Conservation (phyloP, 805 yeast genomes). For the Candida methanosorbosa region DNA sequence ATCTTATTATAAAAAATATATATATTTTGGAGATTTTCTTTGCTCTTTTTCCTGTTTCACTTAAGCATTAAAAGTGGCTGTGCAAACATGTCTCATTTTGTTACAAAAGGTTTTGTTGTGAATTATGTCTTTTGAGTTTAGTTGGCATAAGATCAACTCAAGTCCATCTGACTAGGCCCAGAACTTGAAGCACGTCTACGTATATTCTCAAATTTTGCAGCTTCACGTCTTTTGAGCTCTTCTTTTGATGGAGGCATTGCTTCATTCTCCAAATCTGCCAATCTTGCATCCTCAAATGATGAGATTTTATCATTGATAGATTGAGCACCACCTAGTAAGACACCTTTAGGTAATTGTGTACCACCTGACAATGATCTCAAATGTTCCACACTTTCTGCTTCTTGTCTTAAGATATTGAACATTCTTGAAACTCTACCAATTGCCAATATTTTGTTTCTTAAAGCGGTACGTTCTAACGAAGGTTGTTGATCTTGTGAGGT, state of each 20-base stretch:
- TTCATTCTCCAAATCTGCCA: constrained; percentile 77
- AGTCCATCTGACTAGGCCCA: too few relatives aligned
- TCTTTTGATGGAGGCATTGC: constrained; percentile 65
- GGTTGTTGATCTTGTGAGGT: constrained; percentile 5
- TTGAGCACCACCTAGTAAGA: constrained; percentile 72
- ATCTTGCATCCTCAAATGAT: constrained; percentile 76
- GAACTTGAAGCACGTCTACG: too few relatives aligned
- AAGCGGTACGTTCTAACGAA: constrained; percentile 29
- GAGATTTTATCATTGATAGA: constrained; percentile 64
- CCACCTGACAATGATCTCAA: constrained; percentile 70
- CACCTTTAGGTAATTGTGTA: constrained; percentile 69
- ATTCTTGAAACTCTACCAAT: constrained; percentile 94
- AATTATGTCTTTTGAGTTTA: too few relatives aligned
- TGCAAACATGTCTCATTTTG: too few relatives aligned
- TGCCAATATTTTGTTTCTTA: constrained; percentile 84
- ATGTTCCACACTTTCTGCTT: constrained; percentile 79
- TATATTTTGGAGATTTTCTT: too few relatives aligned
- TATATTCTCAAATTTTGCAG: constrained; percentile 4
- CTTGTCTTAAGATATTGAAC: constrained; percentile 85
- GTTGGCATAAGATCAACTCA: too few relatives aligned
- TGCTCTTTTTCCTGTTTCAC: too few relatives aligned
- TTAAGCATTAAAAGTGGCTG: too few relatives aligned
- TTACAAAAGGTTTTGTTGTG: too few relatives aligned
- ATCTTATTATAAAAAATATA: too few relatives aligned
- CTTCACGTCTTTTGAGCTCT: constrained; percentile 5